A percentile compares a stretch with the other conserved stretches of the same genome.
Evolutionary conservation across 1,284 basidiomycete species (phyloP).

Genomic region (Tylopilus orsonianus): DNA sequence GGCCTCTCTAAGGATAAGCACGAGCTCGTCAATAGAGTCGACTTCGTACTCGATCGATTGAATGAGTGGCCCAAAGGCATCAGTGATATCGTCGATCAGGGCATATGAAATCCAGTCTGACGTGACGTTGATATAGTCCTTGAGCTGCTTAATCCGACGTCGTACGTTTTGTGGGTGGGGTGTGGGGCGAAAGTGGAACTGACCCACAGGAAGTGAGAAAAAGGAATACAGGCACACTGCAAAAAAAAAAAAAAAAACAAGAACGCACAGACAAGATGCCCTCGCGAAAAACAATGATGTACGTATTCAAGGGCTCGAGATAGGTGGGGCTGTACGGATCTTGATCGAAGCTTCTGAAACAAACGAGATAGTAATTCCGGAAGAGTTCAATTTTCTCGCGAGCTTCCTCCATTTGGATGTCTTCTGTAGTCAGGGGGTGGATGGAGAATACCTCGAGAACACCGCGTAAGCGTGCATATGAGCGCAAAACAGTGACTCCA

Average conservation of each 20-base stretch:
- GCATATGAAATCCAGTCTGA: slow-evolving; percentile 99
- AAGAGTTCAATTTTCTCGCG: slow-evolving; percentile 99
- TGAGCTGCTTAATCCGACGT: slow-evolving; percentile 97
- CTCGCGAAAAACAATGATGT: slow-evolving; percentile 98
- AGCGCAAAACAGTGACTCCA: neutral
- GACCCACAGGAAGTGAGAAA: slow-evolving; percentile 8
- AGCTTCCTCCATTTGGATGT: slow-evolving; percentile 99
- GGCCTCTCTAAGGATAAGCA: slow-evolving; percentile 86
- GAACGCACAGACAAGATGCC: slow-evolving; percentile 86
- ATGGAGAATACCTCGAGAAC: slow-evolving; percentile 83
- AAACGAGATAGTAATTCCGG: slow-evolving; percentile 98
- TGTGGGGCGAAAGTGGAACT: slow-evolving; percentile 98
- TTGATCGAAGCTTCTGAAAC: slow-evolving; percentile 99
- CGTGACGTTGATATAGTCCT: slow-evolving; percentile 98
- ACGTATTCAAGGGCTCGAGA: slow-evolving; percentile 99
- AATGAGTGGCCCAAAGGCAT: slow-evolving; percentile 98
- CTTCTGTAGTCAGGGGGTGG: slow-evolving; percentile 98
- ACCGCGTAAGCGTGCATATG: slow-evolving; percentile 11
- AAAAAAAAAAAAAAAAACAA: neutral
- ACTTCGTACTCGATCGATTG: slow-evolving; percentile 99
- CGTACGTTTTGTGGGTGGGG: slow-evolving; percentile 98
- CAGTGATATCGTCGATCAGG: slow-evolving; percentile 99
- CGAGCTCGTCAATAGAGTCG: slow-evolving; percentile 98
- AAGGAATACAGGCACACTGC: neutral
- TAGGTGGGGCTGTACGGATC: slow-evolving; percentile 97